Evolutionary conservation across 805 yeast species (phyloP), one percentile per base, ranked within the genome.

Genomic region (Myxozyma mucilagina): DNA sequence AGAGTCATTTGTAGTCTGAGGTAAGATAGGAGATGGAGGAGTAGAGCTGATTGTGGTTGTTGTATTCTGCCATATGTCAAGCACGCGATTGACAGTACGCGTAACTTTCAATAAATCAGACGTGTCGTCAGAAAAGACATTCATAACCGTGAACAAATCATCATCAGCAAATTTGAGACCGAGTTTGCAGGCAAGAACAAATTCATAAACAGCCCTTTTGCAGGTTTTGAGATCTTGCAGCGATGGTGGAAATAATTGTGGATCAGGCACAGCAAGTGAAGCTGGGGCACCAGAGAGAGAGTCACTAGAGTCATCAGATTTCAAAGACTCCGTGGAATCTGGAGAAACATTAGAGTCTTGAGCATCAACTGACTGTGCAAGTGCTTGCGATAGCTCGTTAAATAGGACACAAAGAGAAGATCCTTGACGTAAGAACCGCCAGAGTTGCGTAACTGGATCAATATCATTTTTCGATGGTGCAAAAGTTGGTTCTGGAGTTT

Each of bases 371-470:
- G 79, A 73, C 44, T 75, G 73, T 42, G 80, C 80, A 1, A 87
- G 86, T 57, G 79, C 80, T n/a, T 32, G 32, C 9, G 54, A 31
- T 20, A 90, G 80, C 13, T 84, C 78, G 74, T 94, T 93, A 78
- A 87, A 90, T 7, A 93, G 77, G 45, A 90, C 82, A 73, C 98
- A 92, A 45, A 94, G 78, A 3, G 98, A 96, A 1, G 96, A 87
- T 10, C 98, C 99, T 70, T 89, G 90, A 69, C 93, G 96, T 70
- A 94, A 86, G 38, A 94, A 77, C 67, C 90, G 86, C 84, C 97
- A 89, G 47, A 94, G 72, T 64, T 90, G 92, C 1, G 97, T 90
- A 1, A 89, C 97, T 2, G 98, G 97, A 72, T 94, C 99, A 70
- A 89, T 62, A 8, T 87, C 65, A 82, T 82, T 62, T 88, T 88